Evolutionary conservation across 371 early-diverging fungal species (phyloP).

Genomic region (Smittium mucronatum): DNA sequence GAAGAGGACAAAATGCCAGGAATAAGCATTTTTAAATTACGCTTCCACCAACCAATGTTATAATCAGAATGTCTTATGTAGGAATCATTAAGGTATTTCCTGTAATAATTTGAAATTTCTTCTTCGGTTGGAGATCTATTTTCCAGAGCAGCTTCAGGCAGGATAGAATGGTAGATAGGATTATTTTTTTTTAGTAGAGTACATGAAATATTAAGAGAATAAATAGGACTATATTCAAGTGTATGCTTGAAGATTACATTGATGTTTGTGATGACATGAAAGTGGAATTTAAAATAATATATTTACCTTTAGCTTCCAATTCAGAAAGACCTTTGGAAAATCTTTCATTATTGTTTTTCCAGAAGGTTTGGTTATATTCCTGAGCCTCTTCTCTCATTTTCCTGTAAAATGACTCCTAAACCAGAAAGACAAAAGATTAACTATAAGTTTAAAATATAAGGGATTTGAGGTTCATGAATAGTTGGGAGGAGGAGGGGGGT

Average conservation of each 20-base stretch:
- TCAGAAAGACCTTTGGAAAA: slow-evolving; percentile 49
- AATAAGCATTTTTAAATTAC: slow-evolving; percentile 49
- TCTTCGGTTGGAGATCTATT: slow-evolving; percentile 46
- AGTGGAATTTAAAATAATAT: not conserved
- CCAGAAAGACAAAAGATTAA: not conserved
- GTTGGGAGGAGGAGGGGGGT: not conserved
- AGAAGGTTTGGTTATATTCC: slow-evolving; percentile 53
- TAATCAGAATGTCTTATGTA: slow-evolving; percentile 58
- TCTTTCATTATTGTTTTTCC: slow-evolving; percentile 56
- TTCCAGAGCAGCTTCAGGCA: slow-evolving; percentile 17
- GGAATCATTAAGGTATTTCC: slow-evolving; percentile 57
- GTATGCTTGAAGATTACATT: not conserved
- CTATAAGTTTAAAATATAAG: not conserved
- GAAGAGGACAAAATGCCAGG: slow-evolving; percentile 47
- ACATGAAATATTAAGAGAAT: not conserved
- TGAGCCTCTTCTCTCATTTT: slow-evolving; percentile 42
- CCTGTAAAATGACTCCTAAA: slow-evolving; percentile 40
- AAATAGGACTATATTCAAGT: too few species aligned
- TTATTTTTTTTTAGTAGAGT: not conserved
- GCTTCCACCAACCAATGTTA: slow-evolving; percentile 60
- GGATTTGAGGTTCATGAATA: not conserved
- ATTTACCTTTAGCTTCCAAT: slow-evolving; percentile 49
- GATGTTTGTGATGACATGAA: not conserved
- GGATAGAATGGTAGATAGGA: too few species aligned
- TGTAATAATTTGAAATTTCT: slow-evolving; percentile 61